Evolutionary conservation across 805 yeast species (phyloP).

Genomic region (Barnettozyma californica): DNA sequence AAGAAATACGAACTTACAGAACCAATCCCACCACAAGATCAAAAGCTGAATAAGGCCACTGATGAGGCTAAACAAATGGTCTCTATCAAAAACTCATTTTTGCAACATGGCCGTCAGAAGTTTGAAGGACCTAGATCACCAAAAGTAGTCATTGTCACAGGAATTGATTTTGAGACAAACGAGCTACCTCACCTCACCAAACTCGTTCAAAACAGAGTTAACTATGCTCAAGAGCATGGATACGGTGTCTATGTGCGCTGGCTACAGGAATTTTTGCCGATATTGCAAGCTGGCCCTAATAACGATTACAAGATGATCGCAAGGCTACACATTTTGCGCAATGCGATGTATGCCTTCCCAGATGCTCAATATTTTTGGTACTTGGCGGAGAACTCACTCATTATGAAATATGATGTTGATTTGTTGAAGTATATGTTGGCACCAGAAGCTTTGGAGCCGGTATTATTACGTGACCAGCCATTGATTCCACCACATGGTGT

Average conservation of each 20-base stretch:
- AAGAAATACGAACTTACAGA: conserved; percentile 29
- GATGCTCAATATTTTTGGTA: conserved; percentile 89
- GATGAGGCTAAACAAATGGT: conserved; percentile 30
- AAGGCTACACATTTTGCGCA: conserved; percentile 58
- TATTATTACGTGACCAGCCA: conserved; percentile 66
- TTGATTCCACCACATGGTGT: conserved; percentile 64
- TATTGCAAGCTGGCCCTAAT: conserved; percentile 37
- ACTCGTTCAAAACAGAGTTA: conserved; percentile 80
- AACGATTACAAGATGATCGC: conserved; percentile 52
- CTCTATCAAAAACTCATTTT: conserved; percentile 50
- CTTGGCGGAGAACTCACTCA: conserved; percentile 69
- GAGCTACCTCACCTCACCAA: conserved; percentile 54
- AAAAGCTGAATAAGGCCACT: conserved; percentile 33
- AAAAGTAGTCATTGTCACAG: conserved; percentile 70
- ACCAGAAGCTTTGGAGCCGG: conserved; percentile 54
- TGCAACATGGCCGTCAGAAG: conserved; percentile 59
- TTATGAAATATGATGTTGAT: conserved; percentile 65
- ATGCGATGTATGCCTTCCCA: conserved; percentile 94
- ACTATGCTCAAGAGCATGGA: conserved; percentile 75
- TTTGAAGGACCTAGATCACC: conserved; percentile 42
- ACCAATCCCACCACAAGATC: conserved; percentile 29
- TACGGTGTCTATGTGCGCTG: conserved; percentile 85
- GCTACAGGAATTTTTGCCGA: conserved; percentile 75
- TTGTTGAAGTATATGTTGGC: conserved; percentile 54
- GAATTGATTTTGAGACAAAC: conserved; percentile 67